These are phyloP conservation scores for Lecanicillium sp. DNA, from an alignment of 2,329 filamentous ascomycete genomes.

Conservation along the genomic window DNA sequence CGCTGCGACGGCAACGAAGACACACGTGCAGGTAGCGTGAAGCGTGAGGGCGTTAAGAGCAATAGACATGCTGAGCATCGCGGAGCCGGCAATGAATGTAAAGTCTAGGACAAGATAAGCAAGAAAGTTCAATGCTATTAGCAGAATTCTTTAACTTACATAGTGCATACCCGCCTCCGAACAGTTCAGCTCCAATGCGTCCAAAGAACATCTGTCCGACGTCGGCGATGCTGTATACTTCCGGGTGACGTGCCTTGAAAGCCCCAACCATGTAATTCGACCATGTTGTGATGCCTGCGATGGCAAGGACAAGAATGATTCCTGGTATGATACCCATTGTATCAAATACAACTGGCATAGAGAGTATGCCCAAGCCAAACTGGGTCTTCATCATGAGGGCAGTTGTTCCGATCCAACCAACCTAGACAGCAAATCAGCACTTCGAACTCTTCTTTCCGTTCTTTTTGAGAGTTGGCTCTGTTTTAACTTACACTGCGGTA, in stretches of 20 bases:
- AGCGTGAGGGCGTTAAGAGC: slow-evolving; percentile 51
- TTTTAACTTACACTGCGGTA: slow-evolving; percentile 20
- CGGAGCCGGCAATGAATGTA: slow-evolving; percentile 30
- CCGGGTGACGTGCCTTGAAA: slow-evolving; percentile 42
- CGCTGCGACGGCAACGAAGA: slow-evolving; percentile 45
- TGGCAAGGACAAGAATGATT: slow-evolving; percentile 30
- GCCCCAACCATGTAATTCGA: slow-evolving; percentile 37
- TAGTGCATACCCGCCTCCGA: slow-evolving; percentile 26
- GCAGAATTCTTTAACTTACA: slow-evolving; percentile 14
- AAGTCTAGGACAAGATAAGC: no score
- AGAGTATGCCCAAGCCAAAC: slow-evolving; percentile 38
- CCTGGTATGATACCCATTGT: slow-evolving; percentile 38
- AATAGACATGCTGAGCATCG: slow-evolving; percentile 50
- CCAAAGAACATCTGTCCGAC: slow-evolving; percentile 39
- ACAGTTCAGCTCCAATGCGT: slow-evolving; percentile 30
- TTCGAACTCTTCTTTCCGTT: background rate
- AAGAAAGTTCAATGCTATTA: no score
- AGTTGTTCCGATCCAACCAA: slow-evolving; percentile 34
- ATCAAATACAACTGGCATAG: slow-evolving; percentile 36
- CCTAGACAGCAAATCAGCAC: slow-evolving; percentile 14
- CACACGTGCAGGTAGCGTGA: slow-evolving; percentile 51
- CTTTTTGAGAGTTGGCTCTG: no score
- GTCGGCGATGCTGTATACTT: slow-evolving; percentile 45
- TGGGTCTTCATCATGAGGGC: slow-evolving; percentile 39
- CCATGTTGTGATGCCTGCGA: slow-evolving; percentile 38